phyloP scores from a whole-genome alignment of 2,329 filamentous ascomycete genomes.

The Fonsecaea multimorphosa region DNA sequence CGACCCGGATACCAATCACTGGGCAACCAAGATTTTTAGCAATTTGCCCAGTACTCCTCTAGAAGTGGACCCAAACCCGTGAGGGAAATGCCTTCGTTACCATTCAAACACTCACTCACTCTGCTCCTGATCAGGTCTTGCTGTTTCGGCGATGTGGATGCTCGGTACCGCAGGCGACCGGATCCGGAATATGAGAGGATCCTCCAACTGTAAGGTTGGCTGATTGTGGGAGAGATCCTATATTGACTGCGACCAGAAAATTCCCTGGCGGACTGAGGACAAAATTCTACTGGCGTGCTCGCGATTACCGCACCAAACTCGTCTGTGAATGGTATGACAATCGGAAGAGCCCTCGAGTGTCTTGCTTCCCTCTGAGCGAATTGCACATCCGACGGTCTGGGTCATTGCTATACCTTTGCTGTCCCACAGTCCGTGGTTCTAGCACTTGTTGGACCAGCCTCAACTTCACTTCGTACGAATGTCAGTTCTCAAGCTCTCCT shows the following conservation, averaged over 20 bases:
- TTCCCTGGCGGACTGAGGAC: slow-evolving; percentile 35
- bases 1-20: slow-evolving; percentile 45
- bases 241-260: slow-evolving; percentile 27
- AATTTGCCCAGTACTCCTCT: slow-evolving; percentile 36
- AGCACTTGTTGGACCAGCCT: slow-evolving; percentile 58
- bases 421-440: slow-evolving; percentile 37
- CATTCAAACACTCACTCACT: slow-evolving; percentile 7
- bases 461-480: slow-evolving; percentile 62
- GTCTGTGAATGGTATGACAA: slow-evolving; percentile 56
- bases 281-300: slow-evolving; percentile 58
- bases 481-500: slow-evolving; percentile 43
- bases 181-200: slow-evolving; percentile 31
- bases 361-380: slow-evolving; percentile 59
- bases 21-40: slow-evolving; percentile 50
- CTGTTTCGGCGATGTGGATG: slow-evolving; percentile 25
- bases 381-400: slow-evolving; percentile 48
- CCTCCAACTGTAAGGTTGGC: slow-evolving; percentile 27
- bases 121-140: slow-evolving; percentile 22
- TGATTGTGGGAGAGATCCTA: no score
- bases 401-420: slow-evolving; percentile 50
- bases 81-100: slow-evolving; percentile 5
- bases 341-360: slow-evolving; percentile 51
- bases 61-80: slow-evolving; percentile 33
- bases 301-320: slow-evolving; percentile 60
- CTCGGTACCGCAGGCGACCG: slow-evolving; percentile 19